A percentile compares a stretch with the other conserved stretches of the same genome.
These are phyloP conservation scores for Lactarius tabidus DNA, from an alignment of 768 basidiomycete species.

Conservation along the genomic window DNA sequence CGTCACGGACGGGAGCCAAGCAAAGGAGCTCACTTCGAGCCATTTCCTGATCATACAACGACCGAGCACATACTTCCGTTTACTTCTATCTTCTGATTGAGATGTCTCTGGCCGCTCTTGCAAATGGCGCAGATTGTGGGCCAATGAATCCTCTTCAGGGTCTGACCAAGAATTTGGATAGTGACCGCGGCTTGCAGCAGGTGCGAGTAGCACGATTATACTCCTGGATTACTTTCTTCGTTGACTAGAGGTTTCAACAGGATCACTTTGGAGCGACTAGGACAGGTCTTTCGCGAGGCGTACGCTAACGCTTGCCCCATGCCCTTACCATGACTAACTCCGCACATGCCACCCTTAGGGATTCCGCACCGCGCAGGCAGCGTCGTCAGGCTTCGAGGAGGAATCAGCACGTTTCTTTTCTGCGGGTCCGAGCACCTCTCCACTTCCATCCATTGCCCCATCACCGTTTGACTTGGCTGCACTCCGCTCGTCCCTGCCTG, in stretches of 20 bases:
- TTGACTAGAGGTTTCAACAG: constrained; percentile 36
- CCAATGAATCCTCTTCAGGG: constrained; percentile 79
- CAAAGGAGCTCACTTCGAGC: not conserved
- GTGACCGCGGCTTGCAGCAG: constrained; percentile 76
- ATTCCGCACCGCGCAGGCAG: constrained; percentile 26
- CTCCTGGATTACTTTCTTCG: not conserved
- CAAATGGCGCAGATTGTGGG: constrained; percentile 76
- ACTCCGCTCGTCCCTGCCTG: constrained; percentile 48
- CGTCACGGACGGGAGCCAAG: not conserved
- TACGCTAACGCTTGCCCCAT: constrained; percentile 32
- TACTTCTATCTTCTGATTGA: not conserved
- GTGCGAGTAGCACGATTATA: constrained; percentile 37
- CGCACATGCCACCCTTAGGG: constrained; percentile 3
- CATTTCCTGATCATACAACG: not conserved
- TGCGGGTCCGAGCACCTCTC: constrained; percentile 28
- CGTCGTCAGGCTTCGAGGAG: constrained; percentile 45
- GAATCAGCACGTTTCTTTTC: constrained; percentile 73
- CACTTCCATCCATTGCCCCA: constrained; percentile 36
- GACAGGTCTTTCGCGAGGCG: constrained; percentile 61
- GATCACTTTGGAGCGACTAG: constrained; percentile 65
- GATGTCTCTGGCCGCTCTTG: constrained; percentile 81
- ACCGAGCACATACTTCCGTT: not conserved
- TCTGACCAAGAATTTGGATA: constrained; percentile 74
- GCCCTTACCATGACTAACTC: not conserved
- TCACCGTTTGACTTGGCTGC: constrained; percentile 56